Conservation (phyloP, 495 filamentous ascomycete species). For the Xylaria longipes region DNA sequence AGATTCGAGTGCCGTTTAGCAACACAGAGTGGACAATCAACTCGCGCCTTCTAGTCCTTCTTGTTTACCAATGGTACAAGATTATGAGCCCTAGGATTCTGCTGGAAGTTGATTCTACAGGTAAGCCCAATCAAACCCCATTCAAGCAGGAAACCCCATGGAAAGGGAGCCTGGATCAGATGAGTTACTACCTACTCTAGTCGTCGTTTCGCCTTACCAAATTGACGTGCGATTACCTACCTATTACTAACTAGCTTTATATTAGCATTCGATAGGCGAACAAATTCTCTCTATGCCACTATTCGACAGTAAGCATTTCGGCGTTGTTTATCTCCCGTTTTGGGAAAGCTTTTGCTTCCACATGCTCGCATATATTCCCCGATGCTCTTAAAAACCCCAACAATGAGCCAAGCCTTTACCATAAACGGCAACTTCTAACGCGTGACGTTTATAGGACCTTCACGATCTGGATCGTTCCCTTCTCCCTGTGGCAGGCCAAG, state of each 20-base stretch:
- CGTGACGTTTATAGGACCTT: conserved; percentile 55
- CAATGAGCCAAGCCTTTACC: not conserved
- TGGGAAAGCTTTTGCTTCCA: not conserved
- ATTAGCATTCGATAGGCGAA: conserved; percentile 70
- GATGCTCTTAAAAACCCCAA: not conserved
- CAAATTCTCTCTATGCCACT: conserved; percentile 70
- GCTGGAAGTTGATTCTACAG: conserved; percentile 70
- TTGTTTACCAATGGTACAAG: conserved; percentile 87
- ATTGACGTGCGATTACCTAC: not conserved
- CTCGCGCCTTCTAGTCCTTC: conserved; percentile 67
- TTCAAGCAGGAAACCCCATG: not conserved
- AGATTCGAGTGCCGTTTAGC: conserved; percentile 13
- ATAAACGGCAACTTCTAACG: not conserved
- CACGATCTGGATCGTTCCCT: conserved; percentile 77
- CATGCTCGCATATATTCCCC: not conserved
- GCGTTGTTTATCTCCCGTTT: not conserved
- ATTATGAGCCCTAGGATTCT: conserved; percentile 78
- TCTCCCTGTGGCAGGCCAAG: conserved; percentile 61
- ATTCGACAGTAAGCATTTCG: conserved; percentile 57
- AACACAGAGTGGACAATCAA: conserved; percentile 39
- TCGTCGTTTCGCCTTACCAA: not conserved
- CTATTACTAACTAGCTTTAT: not conserved
- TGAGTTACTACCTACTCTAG: not conserved
- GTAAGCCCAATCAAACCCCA: conserved; percentile 47
- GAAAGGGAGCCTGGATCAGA: not conserved